Base-by-base conservation (phyloP, 352 stramenopile species). In the Thalassiosira hispida region DNA sequence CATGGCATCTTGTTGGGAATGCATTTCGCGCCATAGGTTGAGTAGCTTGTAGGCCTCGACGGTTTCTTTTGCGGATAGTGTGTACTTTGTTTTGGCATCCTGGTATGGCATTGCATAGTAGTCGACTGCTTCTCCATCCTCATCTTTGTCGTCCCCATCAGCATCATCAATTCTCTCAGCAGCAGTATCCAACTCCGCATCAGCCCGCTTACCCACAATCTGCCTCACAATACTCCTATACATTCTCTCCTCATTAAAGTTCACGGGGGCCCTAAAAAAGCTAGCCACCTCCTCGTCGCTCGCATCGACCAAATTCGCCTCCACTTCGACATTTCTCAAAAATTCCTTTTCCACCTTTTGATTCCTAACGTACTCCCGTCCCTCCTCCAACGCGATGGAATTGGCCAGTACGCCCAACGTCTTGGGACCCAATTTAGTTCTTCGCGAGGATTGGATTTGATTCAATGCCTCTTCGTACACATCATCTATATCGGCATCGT, bases 11-110 rank as follows among this genome's bases (percentile, higher is more conserved):
- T 68, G 73, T 5, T 64, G 9, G 11, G 31, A 46, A 56, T 70
- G 14, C 14, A 83, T 29, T 25, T 77, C 75, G 9, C 75, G 59
- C 66, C 75, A 78, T 53, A 74, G 49, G 23, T 83, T 83, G 8
- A 83, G 44, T 0, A 83, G 42, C 12, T 60, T 61, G 70, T 74
- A 78, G 0, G 75, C 66, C 63, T 83, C 75, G 0, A 83, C 67
- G 0, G 51, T 78, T 60, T 83, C 75, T 33, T 62, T 47, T 0
- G 75, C 33, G 2, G 75, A 69, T 18, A 83, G 75, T 49, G 47
- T 47, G 47, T 74, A 82, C 42, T 73, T 77, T 35, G 38, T 31
- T 0, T 70, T 56, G 40, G n/a, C 25, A 22, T 57, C 38, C 5
- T 63, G 22, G 1, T 22, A 0, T 20, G 42, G 14, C 7, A n/a